These are phyloP conservation scores for Talaromyces sp. DNA, from an alignment of 2,329 filamentous ascomycete genomes.

Conservation along the genomic window DNA sequence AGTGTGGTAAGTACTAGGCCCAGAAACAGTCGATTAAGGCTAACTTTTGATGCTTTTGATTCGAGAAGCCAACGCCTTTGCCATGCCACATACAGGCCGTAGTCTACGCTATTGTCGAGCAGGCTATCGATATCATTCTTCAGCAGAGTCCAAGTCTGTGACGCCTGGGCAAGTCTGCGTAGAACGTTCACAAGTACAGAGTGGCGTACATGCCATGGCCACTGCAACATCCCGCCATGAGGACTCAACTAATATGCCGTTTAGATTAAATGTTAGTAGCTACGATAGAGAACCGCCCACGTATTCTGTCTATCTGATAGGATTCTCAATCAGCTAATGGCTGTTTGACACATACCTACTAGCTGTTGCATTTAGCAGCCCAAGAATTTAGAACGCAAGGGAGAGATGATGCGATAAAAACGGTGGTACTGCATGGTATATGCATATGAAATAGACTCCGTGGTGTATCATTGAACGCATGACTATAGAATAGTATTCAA, in stretches of 20 bases:
- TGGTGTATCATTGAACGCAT: too few species aligned
- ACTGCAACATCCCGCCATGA: background rate
- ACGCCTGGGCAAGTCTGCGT: background rate
- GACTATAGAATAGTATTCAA: too few species aligned
- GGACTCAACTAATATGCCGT: background rate
- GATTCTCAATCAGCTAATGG: background rate
- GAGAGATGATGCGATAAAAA: background rate
- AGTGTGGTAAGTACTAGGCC: conserved; percentile 13
- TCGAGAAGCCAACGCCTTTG: conserved; percentile 7
- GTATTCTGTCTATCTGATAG: background rate
- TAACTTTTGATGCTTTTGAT: background rate
- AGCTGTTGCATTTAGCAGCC: background rate
- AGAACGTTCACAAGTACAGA: background rate
- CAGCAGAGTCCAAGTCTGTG: conserved; percentile 2
- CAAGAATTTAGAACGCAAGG: background rate
- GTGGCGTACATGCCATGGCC: background rate
- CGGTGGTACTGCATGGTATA: background rate
- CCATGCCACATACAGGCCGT: background rate
- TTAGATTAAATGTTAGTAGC: background rate
- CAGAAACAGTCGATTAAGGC: background rate
- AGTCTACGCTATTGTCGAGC: conserved; percentile 7
- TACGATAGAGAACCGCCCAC: background rate
- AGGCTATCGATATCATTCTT: conserved; percentile 2
- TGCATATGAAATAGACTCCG: background rate
- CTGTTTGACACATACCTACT: background rate